Conservation (phyloP, 106 monocot genomes). For the Hemerocallis citrina region DNA sequence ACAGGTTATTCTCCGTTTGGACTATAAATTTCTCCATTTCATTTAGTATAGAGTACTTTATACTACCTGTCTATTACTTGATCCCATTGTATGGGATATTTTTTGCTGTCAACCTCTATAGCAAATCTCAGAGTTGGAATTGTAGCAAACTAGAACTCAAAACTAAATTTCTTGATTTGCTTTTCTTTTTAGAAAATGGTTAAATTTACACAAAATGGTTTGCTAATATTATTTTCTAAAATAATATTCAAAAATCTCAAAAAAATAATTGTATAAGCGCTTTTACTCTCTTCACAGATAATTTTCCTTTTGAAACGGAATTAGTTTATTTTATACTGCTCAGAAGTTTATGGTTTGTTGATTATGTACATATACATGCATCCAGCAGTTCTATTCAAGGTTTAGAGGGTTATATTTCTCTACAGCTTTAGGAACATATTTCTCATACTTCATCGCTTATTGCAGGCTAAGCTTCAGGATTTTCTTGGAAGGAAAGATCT, state of each 20-base stretch:
- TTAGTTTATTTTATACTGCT: too few relatives aligned
- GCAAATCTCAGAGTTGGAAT: too few relatives aligned
- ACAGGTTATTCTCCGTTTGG: slow-evolving; percentile 41
- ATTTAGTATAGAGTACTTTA: neutral
- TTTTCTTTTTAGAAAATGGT: too few relatives aligned
- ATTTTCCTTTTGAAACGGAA: too few relatives aligned
- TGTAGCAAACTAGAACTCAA: too few relatives aligned
- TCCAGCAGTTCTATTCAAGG: neutral
- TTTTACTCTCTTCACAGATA: too few relatives aligned
- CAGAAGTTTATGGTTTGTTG: too few relatives aligned
- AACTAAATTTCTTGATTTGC: too few relatives aligned
- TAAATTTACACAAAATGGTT: too few relatives aligned
- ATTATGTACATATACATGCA: neutral
- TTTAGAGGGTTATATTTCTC: neutral
- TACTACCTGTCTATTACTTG: too few relatives aligned
- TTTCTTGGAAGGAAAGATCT: slow-evolving; percentile 77
- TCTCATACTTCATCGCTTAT: neutral
- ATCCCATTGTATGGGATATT: neutral
- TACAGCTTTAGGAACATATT: neutral
- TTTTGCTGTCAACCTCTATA: neutral
- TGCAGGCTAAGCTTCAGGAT: slow-evolving; percentile 86
- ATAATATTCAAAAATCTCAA: neutral
- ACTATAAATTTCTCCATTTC: neutral
- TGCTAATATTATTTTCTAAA: too few relatives aligned
- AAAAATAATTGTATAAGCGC: too few relatives aligned